Evolutionary conservation across 495 filamentous ascomycete species (phyloP).

Genomic region (Trichocladium uniseriatum): DNA sequence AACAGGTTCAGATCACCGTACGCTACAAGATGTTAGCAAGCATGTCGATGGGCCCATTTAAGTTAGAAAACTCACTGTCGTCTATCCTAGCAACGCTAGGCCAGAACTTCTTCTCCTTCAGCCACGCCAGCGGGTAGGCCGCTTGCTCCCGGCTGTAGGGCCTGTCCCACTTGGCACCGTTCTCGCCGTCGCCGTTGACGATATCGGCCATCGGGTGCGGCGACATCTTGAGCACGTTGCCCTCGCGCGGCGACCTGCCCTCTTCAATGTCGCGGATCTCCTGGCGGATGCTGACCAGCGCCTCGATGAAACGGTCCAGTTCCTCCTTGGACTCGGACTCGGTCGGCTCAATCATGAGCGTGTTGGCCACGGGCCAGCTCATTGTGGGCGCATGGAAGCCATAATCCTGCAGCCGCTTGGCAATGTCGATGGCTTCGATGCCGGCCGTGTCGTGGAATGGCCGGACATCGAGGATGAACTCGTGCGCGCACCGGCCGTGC

Average conservation of each 20-base stretch:
- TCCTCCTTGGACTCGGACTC: conserved; percentile 91
- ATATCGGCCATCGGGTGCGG: conserved; percentile 85
- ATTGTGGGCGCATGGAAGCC: conserved; percentile 98
- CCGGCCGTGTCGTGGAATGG: conserved; percentile 76
- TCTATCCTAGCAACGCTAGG: conserved; percentile 81
- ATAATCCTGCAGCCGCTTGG: conserved; percentile 96
- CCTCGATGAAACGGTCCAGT: conserved; percentile 90
- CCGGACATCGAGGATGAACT: conserved; percentile 94
- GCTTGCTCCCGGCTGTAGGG: conserved; percentile 73
- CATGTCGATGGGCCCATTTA: too few relatives aligned
- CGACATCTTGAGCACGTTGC: conserved; percentile 88
- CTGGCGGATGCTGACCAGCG: conserved; percentile 75
- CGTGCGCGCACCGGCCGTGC: conserved; percentile 84
- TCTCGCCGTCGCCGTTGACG: conserved; percentile 45
- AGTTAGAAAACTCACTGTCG: conserved; percentile 56
- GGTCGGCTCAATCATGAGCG: conserved; percentile 97
- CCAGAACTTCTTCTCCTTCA: conserved; percentile 98
- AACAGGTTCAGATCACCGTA: conserved; percentile 92
- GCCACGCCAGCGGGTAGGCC: conserved; percentile 76
- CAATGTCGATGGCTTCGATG: conserved; percentile 92
- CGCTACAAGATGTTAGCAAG: conserved; percentile 36
- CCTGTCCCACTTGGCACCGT: conserved; percentile 57
- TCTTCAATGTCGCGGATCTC: conserved; percentile 84
- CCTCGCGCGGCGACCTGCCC: conserved; percentile 63
- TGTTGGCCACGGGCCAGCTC: conserved; percentile 95